Evolutionary conservation across 805 yeast species (phyloP), one percentile per base, ranked within the genome.

Genomic region (Candida nitratophila): DNA sequence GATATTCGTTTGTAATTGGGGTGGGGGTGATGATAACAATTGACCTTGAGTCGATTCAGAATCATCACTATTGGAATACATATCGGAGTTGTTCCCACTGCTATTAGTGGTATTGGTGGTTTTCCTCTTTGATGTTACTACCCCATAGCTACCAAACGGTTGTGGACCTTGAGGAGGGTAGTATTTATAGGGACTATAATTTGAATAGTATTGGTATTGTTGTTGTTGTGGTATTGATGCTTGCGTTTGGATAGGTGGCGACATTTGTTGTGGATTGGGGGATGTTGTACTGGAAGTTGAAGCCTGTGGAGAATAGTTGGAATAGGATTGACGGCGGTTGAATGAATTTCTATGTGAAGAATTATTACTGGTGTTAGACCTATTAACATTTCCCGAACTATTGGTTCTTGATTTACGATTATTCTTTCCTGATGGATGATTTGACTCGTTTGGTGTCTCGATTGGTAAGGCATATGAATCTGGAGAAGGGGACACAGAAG

Each of bases 201-300:
- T 29, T 4, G 59, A 57, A 16, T 45, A 39, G 39, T 49, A 55
- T 10, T n/a, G 24, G 37, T 52, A 52, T 26, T 50, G 51, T 8
- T 49, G 37, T 43, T 36, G 17, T 22, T 36, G n/a, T 51, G 35
- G 42, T 43, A 22, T 38, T 45, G 24, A 38, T 50, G 44, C 41
- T 43, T 37, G 42, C 47, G 37, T 44, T 48, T 36, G 37, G 35
- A 26, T 12, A 34, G 37, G 37, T 37, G 7, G n/a, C 15, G 9
- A 11, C 31, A 5, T 16, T 45, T 42, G 21, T 36, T 27, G 39
- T 22, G 6, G 4, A 9, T 37, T 10, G 10, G 11, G 39, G 15
- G 11, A 12, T 9, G 9, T 4, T 15, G 36, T 9, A 16, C 17
- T 33, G 19, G 17, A 4, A 34, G 15, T n/a, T 6, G 12, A 11